Evolutionary conservation across 2,329 filamentous ascomycete genomes (phyloP), one percentile per base, ranked within the genome.

Genomic region (Ustilaginoidea virens): DNA sequence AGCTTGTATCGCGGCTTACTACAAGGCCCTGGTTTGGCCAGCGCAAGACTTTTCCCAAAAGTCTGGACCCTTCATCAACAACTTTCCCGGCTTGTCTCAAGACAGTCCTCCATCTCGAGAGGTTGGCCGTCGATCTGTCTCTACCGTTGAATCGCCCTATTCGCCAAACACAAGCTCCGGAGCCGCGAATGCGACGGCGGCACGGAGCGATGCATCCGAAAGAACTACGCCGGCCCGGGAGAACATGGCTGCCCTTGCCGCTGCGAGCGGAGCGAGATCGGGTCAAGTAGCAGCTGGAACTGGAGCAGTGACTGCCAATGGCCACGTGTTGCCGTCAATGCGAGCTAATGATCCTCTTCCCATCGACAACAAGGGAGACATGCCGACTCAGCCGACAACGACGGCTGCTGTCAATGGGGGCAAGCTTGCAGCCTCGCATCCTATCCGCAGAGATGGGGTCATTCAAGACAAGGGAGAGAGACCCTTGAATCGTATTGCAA

Each of bases 361-460:
- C 26, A 34, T 27, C 32, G 39, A 24, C 32, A 40, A 24, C 31
- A 35, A 28, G 20, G 33, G 28, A 33, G 34, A 25, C 13, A 6
- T 9, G 23, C 33, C 33, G 40, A 34, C 26, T 30, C 29, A 35
- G 35, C 27, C 35, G 11, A 31, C 37, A 4, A 55, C 50, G 32
- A 49, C 43, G 30, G 33, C 39, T 18, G 38, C 17, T 7, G 32
- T 27, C 13, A 45, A 52, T 16, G 45, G 43, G 5, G 53, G 52
- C 6, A 66, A 58, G 32, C 36, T 63, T 12, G 41, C 43, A 4
- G 71, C 71, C 19, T 69, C 66, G 8, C 51, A 55, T 9, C 66
- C 67, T 1, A 54, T 70, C 20, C 38, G 66, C 9, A 33, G 29
- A 19, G 43, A 53, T 12, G 36, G 38, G 27, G 45, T 7, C 7